A percentile compares a stretch with the other conserved stretches of the same genome.
Conservation (phyloP, 2,329 filamentous ascomycete species). For the Phialophora expanda region DNA sequence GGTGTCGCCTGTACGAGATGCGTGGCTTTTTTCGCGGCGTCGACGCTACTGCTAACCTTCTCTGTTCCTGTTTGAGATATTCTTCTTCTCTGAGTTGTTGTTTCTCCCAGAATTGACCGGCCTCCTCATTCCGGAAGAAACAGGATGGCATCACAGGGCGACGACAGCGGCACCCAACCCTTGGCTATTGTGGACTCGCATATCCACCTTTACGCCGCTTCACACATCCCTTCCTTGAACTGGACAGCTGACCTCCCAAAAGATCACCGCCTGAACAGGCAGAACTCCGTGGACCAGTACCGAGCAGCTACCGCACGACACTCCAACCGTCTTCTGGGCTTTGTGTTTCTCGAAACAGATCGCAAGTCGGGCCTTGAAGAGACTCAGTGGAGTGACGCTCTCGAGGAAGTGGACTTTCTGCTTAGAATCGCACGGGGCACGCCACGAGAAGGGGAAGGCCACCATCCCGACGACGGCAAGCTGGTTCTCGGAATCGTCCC, state of each 20-base stretch:
- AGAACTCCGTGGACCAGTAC: constrained; percentile 71
- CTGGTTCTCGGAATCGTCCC: constrained; percentile 74
- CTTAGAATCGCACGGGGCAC: constrained; percentile 68
- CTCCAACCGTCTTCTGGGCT: constrained; percentile 63
- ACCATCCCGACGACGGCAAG: constrained; percentile 56
- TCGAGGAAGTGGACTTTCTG: constrained; percentile 74
- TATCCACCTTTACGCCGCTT: constrained; percentile 81
- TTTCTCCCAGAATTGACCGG: not conserved
- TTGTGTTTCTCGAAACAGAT: constrained; percentile 84
- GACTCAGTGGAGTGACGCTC: constrained; percentile 67
- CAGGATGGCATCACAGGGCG: not conserved
- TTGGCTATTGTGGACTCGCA: constrained; percentile 78
- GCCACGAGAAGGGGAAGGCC: constrained; percentile 63
- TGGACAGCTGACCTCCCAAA: constrained; percentile 65
- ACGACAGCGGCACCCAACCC: not conserved
- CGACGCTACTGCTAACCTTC: not conserved
- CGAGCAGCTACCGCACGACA: constrained; percentile 48
- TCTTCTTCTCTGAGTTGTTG: not conserved
- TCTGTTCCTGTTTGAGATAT: not conserved
- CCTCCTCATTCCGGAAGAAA: not conserved
- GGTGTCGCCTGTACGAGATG: not conserved
- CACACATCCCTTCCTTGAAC: constrained; percentile 68
- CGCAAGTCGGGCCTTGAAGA: constrained; percentile 65
- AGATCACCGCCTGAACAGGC: constrained; percentile 64
- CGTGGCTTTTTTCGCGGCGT: not conserved